Percentiles rank a stretch among this genome's conserved stretches.
These are phyloP conservation scores for Plasmodium sp. DNA, from an alignment of 169 alveolate species.

Conservation along the genomic window DNA sequence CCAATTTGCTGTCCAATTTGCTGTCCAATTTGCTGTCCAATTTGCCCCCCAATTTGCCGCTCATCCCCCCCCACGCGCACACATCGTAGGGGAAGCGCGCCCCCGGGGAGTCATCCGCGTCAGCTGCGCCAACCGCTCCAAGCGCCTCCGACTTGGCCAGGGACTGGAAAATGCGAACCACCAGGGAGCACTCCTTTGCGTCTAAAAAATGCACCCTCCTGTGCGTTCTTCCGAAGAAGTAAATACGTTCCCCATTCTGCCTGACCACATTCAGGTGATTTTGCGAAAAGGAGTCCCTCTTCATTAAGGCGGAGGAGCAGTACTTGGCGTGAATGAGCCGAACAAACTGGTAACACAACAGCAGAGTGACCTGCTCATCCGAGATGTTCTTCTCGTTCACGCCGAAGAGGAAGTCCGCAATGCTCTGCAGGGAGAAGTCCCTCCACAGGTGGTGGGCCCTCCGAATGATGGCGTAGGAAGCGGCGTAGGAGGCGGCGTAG, in stretches of 20 bases:
- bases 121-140: background rate
- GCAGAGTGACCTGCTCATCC: constrained; percentile 23
- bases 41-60: background rate
- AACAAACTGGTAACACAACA: constrained; percentile 37
- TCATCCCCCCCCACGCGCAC: background rate
- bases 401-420: constrained; percentile 54
- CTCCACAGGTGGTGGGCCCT: constrained; percentile 47
- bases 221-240: background rate
- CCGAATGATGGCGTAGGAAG: constrained; percentile 25
- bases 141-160: constrained; percentile 3
- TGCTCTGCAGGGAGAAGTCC: constrained; percentile 34
- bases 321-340: background rate
- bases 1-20: background rate
- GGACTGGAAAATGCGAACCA: constrained; percentile 52
- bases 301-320: background rate
- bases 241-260: background rate
- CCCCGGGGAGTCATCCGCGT: background rate
- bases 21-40: too few species aligned
- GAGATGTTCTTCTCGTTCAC: constrained; percentile 34
- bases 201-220: constrained; percentile 10
- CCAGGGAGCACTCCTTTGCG: constrained; percentile 18
- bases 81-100: constrained; percentile 20
- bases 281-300: background rate
- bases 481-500: background rate
- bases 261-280: background rate